Conservation (phyloP, 176 grass and related monocot species). For the Chloris gayana region DNA sequence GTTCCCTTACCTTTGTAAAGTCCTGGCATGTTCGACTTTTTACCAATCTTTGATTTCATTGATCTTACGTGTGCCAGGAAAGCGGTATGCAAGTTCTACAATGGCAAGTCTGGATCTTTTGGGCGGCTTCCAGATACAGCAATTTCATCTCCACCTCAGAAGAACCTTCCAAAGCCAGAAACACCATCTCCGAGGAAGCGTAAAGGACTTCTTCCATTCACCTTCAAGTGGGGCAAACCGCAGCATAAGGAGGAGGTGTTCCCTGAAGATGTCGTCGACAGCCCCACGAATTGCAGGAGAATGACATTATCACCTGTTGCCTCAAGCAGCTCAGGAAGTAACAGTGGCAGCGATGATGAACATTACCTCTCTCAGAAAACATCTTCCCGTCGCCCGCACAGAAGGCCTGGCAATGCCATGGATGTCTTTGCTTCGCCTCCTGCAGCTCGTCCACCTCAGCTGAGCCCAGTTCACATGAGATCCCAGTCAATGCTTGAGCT, state of each 20-base stretch:
- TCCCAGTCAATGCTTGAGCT: conserved; percentile 71
- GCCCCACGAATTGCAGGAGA: conserved; percentile 55
- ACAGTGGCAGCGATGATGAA: conserved; percentile 64
- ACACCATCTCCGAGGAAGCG: conserved; percentile 72
- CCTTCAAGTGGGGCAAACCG: conserved; percentile 58
- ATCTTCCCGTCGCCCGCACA: conserved; percentile 51
- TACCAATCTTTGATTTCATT: conserved; percentile 23
- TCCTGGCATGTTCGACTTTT: conserved; percentile 7
- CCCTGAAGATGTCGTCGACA: conserved; percentile 45
- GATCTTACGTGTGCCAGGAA: conserved; percentile 52
- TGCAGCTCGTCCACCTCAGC: conserved; percentile 38
- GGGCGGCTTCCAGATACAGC: conserved; percentile 47
- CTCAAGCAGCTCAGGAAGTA: conserved; percentile 83
- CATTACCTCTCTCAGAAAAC: conserved; percentile 41
- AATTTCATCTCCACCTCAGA: conserved; percentile 39
- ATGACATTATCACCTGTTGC: conserved; percentile 36
- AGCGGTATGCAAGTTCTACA: conserved; percentile 79
- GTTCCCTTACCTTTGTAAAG: conserved; percentile 13
- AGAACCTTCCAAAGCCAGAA: conserved; percentile 67
- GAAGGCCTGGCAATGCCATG: conserved; percentile 40
- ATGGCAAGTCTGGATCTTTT: conserved; percentile 75
- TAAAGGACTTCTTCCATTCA: conserved; percentile 78
- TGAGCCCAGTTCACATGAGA: conserved; percentile 44
- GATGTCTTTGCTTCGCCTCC: conserved; percentile 52
- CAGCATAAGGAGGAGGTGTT: conserved; percentile 51